Conservation (phyloP, 805 yeast species). For the Priceomyces medius region DNA sequence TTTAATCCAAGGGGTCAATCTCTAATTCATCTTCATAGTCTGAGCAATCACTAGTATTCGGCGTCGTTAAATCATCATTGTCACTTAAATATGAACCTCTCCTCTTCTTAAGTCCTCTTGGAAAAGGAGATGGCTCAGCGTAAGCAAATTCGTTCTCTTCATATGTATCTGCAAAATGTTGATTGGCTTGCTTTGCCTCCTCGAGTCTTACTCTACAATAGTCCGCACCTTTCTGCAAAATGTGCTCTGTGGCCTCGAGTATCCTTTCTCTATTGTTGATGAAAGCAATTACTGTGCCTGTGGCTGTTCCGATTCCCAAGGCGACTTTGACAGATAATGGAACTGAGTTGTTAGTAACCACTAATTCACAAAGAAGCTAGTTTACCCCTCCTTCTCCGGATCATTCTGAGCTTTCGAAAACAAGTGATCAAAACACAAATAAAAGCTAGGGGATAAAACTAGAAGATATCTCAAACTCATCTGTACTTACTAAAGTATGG, state of each 20-base stretch:
- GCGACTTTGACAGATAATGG: constrained; percentile 35
- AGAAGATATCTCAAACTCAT: too few relatives aligned
- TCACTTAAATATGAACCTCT: constrained; percentile 9
- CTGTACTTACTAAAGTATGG: constrained; percentile 8
- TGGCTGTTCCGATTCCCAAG: constrained; percentile 29
- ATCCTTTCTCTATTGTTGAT: constrained; percentile 27
- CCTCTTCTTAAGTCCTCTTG: constrained; percentile 1
- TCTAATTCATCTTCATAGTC: constrained; percentile 11
- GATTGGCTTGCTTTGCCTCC: constrained; percentile 15
- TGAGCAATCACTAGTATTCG: constrained; percentile 9
- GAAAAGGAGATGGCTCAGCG: not conserved
- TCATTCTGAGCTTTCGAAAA: not conserved
- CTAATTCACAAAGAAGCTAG: not conserved
- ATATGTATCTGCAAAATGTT: constrained; percentile 22
- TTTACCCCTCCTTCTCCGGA: not conserved
- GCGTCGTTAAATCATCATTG: constrained; percentile 17
- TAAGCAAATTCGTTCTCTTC: constrained; percentile 14
- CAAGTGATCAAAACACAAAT: not conserved
- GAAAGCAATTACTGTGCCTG: constrained; percentile 35
- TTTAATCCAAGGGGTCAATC: constrained; percentile 11
- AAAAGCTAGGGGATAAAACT: too few relatives aligned
- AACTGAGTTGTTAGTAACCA: constrained; percentile 19
- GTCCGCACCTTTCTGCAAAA: constrained; percentile 31
- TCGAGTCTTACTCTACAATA: constrained; percentile 22
- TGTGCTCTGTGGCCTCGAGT: constrained; percentile 27